Evolutionary conservation across 345 rosid species (phyloP).

Genomic region (Syzygium jambos): DNA sequence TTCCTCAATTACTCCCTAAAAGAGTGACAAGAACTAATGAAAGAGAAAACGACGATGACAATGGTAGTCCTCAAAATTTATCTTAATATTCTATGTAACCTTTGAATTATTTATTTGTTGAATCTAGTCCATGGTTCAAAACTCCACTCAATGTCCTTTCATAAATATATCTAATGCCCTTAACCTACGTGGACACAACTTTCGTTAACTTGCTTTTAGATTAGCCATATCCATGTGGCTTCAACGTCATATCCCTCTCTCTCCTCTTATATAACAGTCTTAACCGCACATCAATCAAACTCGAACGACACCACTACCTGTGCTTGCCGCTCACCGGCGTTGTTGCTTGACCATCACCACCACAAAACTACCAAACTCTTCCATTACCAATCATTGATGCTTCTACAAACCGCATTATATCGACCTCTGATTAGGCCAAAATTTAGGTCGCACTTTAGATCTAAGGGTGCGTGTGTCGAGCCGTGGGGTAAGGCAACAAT

Average conservation of each 20-base stretch:
- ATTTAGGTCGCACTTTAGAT: neutral
- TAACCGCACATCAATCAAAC: neutral
- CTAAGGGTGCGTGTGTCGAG: neutral
- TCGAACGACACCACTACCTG: no score
- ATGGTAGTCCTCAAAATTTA: no score
- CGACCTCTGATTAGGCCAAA: neutral
- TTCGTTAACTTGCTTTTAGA: neutral
- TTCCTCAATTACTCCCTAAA: neutral
- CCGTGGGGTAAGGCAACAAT: neutral
- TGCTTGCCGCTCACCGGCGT: neutral
- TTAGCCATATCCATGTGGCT: neutral
- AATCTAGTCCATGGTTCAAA: neutral
- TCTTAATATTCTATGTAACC: neutral
- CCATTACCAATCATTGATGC: neutral
- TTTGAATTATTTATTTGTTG: no score
- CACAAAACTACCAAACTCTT: neutral
- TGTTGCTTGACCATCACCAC: neutral
- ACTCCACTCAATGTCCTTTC: neutral
- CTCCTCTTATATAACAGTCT: neutral
- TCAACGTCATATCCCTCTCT: neutral
- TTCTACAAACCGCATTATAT: neutral
- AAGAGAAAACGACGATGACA: neutral
- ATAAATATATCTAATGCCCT: no score
- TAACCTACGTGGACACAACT: no score
- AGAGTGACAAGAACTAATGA: neutral